Base-by-base conservation (phyloP, 257 asterid genomes). In the Coffea eugenioides region DNA sequence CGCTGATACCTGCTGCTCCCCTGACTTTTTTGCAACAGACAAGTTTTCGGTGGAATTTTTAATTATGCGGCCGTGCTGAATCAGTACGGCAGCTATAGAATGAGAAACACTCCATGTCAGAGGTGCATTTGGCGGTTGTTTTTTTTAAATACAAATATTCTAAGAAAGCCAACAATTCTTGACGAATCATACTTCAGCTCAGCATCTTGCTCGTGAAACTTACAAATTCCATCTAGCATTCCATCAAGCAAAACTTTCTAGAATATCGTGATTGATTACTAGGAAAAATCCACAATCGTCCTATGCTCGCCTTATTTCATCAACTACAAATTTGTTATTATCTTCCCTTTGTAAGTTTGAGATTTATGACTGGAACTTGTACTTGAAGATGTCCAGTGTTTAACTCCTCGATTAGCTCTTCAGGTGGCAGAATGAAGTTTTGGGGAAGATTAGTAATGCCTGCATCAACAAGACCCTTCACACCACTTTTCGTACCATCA, bases 231-330 rank as follows among this genome's bases (percentile, higher is more conserved):
- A 41, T 82, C 86, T 5, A 91, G 23, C 87, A 90, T 89, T 3
- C 75, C 88, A 5, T 89, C 95, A 69, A 90, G 39, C 14, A 90
- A 90, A 91, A 45, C 82, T 71, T 51, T 0, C 7, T 5, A 84
- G 79, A 23, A 91, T 79, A 5, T 95, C 94, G 74, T 91, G 95
- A 78, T 91, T 89, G 74, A 88, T 84, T 9, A 91, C 81, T 73
- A 77, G 89, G 85, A 93, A 93, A 48, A 91, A 82, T 13, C 94
- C 97, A 88, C 90, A 87, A 27, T 85, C 86, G 23, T 80, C 81
- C 0, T 92, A 90, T 8, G 97, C 97, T 10, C 21, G 43, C 34
- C 71, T 79, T 20, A 91, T 57, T 77, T 90, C 74, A 0, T 46
- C 69, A 0, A 89, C 80, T 0, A 90, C 45, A 36, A 65, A 72